Percentiles rank a stretch among this genome's conserved stretches.
Conservation (phyloP, 345 rosid species). For the Acer yangbiense region DNA sequence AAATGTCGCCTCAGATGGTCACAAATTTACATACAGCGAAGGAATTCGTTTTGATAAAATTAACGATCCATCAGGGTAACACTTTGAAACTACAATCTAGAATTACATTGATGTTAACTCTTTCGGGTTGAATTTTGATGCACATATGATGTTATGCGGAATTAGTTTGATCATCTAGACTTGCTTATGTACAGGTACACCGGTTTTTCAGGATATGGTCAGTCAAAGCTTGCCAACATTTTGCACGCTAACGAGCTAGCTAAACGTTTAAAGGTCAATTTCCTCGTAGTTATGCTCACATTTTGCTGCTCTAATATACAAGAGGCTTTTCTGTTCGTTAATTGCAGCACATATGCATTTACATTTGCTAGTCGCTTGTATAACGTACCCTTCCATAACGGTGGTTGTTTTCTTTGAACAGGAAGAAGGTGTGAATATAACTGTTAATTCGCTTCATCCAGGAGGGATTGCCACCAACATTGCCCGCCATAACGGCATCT, state of each 20-base stretch:
- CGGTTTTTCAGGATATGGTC: neutral
- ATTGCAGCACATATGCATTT: neutral
- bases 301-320: neutral
- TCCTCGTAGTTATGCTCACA: neutral
- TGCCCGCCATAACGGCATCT: constrained; percentile 44
- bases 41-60: constrained; percentile 64
- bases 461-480: constrained; percentile 67
- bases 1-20: constrained; percentile 65
- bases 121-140: too few relatives aligned
- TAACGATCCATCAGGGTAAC: constrained; percentile 61
- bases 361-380: neutral
- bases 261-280: neutral
- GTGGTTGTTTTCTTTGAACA: constrained; percentile 31
- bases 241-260: neutral
- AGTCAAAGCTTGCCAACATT: neutral
- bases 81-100: neutral
- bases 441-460: constrained; percentile 80
- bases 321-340: neutral
- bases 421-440: constrained; percentile 62
- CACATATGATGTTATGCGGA: neutral
- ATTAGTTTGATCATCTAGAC: neutral
- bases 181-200: neutral
- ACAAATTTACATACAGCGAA: constrained; percentile 46
- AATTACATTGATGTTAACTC: neutral
- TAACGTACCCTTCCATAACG: neutral